A percentile compares a stretch with the other conserved stretches of the same genome.
These are phyloP conservation scores for Holtermanniella nyarrowii DNA, from an alignment of 768 basidiomycete species.

Conservation along the genomic window DNA sequence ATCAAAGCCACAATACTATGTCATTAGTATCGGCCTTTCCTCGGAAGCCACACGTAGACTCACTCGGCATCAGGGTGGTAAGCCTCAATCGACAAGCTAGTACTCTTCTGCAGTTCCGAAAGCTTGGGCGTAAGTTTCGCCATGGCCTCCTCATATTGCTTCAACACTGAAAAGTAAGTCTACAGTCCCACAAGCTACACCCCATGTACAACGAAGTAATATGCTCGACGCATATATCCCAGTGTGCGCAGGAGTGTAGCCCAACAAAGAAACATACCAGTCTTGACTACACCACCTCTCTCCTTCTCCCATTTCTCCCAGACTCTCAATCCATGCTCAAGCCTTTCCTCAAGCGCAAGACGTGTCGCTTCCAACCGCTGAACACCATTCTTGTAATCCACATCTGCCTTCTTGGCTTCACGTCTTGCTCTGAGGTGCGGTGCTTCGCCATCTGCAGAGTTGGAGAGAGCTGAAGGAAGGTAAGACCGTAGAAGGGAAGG, in stretches of 20 bases:
- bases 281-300: conserved; percentile 71
- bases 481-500: conserved; percentile 20
- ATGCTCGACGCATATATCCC: neutral
- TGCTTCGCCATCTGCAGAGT: conserved; percentile 50
- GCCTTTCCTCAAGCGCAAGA: conserved; percentile 71
- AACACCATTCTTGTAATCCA: conserved; percentile 66
- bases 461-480: conserved; percentile 24
- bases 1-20: conserved; percentile 54
- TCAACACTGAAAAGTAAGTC: conserved; percentile 49
- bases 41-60: conserved; percentile 34
- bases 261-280: conserved; percentile 45
- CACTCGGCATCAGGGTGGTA: conserved; percentile 78
- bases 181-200: too few relatives aligned
- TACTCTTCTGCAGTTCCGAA: conserved; percentile 56
- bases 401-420: conserved; percentile 74
- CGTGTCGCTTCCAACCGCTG: conserved; percentile 72
- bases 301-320: conserved; percentile 81
- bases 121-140: conserved; percentile 60
- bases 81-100: conserved; percentile 63
- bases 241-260: neutral
- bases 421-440: conserved; percentile 57
- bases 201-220: neutral
- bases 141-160: conserved; percentile 77
- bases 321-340: conserved; percentile 69
- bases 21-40: neutral